phyloP scores from a whole-genome alignment of 1,284 basidiomycete species.

The Abortiporus biennis region DNA sequence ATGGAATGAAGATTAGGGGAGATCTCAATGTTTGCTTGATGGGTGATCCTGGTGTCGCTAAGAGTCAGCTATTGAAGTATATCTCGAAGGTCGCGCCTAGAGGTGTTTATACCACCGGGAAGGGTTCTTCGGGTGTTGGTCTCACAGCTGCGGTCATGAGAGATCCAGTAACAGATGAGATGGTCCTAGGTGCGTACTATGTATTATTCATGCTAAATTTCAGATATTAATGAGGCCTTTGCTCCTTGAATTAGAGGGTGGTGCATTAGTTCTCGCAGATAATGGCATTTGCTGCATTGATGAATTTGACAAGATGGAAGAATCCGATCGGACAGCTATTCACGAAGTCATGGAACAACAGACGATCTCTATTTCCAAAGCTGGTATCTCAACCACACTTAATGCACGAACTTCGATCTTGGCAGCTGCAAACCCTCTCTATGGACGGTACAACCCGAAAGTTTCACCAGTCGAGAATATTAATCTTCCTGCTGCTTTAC shows the following conservation, averaged over 20 bases:
- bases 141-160: slow-evolving; percentile 98
- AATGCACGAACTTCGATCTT: slow-evolving; percentile 99
- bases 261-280: slow-evolving; percentile 95
- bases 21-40: slow-evolving; percentile 98
- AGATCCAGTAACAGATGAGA: slow-evolving; percentile 98
- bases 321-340: slow-evolving; percentile 94
- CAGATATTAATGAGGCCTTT: not conserved
- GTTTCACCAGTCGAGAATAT: slow-evolving; percentile 99
- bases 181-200: slow-evolving; percentile 81
- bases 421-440: slow-evolving; percentile 96
- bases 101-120: slow-evolving; percentile 97
- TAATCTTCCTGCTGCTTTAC: slow-evolving; percentile 93
- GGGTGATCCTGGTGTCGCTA: slow-evolving; percentile 99
- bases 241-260: slow-evolving; percentile 70
- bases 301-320: slow-evolving; percentile 99
- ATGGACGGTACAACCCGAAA: slow-evolving; percentile 97
- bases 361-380: slow-evolving; percentile 99
- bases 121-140: slow-evolving; percentile 97
- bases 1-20: slow-evolving; percentile 98
- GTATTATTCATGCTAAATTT: too few relatives aligned
- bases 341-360: slow-evolving; percentile 99
- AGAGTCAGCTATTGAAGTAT: slow-evolving; percentile 97
- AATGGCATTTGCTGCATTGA: slow-evolving; percentile 99
- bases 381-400: slow-evolving; percentile 96
- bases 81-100: slow-evolving; percentile 98